Conservation (phyloP, 2,329 filamentous ascomycete species). For the Eutypa lata region DNA sequence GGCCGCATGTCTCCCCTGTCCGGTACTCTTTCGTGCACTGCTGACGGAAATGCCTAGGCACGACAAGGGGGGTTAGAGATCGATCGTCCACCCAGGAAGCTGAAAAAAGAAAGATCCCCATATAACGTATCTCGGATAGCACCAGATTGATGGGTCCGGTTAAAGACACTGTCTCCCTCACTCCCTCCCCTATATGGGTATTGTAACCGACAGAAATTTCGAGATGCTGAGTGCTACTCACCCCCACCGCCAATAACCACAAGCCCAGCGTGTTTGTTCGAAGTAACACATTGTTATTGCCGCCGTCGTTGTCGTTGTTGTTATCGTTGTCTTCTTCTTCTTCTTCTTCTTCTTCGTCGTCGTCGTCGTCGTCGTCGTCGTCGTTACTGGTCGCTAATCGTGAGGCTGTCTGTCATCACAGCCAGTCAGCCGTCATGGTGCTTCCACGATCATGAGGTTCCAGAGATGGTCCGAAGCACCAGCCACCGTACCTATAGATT, state of each 20-base stretch:
- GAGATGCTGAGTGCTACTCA: not conserved
- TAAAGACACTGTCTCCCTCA: no score
- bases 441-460: no score
- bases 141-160: no score
- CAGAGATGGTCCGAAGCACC: no score
- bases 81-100: no score
- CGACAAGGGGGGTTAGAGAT: not conserved
- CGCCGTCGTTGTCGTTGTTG: not conserved
- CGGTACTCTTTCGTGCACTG: conserved; percentile 95
- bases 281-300: conserved; percentile 81
- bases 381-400: not conserved
- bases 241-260: conserved; percentile 93
- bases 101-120: no score
- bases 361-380: not conserved
- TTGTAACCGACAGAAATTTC: not conserved
- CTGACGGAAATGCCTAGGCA: conserved; percentile 66
- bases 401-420: no score
- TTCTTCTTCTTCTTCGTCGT: conserved; percentile 37
- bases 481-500: no score
- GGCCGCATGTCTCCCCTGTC: conserved; percentile 92
- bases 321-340: conserved; percentile 1
- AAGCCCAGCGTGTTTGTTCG: conserved; percentile 80
- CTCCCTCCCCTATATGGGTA: not conserved
- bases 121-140: no score
- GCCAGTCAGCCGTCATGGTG: no score